Evolutionary conservation across 257 asterid species (phyloP).

Genomic region (Dorcoceras hygrometricum): DNA sequence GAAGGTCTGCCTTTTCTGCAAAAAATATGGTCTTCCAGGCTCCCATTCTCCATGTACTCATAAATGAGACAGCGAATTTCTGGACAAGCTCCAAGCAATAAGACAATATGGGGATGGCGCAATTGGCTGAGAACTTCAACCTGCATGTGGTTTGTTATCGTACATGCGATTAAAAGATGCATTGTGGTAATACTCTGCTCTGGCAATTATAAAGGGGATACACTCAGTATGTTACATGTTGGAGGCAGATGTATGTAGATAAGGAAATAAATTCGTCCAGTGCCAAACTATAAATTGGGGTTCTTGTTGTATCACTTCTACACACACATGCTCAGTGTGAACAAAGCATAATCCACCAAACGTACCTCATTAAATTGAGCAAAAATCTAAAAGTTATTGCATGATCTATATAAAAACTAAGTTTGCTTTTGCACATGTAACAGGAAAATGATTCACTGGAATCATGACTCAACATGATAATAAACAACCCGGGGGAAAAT

Average conservation of each 20-base stretch:
- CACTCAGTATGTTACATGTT: not conserved
- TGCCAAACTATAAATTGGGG: not conserved
- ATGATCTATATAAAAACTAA: too few relatives aligned
- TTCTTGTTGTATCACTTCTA: too few relatives aligned
- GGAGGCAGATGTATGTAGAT: not conserved
- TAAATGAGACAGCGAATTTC: slow-evolving; percentile 73
- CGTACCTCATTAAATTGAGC: too few relatives aligned
- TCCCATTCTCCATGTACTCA: slow-evolving; percentile 86
- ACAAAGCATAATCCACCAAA: too few relatives aligned
- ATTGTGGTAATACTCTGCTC: not conserved
- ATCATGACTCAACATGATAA: not conserved
- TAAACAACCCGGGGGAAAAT: not conserved
- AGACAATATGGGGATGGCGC: slow-evolving; percentile 73
- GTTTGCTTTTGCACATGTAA: too few relatives aligned
- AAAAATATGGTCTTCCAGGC: slow-evolving; percentile 60
- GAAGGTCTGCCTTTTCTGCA: slow-evolving; percentile 37
- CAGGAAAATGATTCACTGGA: too few relatives aligned
- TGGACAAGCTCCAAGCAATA: slow-evolving; percentile 88
- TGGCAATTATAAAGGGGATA: not conserved
- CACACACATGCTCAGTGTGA: not conserved
- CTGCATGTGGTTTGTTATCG: slow-evolving; percentile 35
- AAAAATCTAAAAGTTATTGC: too few relatives aligned
- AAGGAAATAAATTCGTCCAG: not conserved
- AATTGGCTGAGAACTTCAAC: slow-evolving; percentile 83
- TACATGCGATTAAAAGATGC: slow-evolving; percentile 6